phyloP scores from a whole-genome alignment of 352 stramenopile species.

The Globisporangium parvum region DNA sequence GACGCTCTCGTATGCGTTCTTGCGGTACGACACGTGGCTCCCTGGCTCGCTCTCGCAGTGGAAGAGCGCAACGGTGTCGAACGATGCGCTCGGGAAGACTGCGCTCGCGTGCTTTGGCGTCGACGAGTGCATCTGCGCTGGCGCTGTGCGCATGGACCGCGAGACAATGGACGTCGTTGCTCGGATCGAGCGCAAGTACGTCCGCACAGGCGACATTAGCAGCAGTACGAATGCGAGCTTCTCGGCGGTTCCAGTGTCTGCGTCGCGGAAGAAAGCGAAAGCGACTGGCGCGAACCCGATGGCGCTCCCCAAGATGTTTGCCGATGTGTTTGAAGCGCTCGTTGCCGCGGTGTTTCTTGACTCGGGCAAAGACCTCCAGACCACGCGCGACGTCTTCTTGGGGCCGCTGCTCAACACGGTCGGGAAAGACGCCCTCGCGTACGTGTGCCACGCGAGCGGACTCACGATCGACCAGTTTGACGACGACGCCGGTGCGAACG shows the following conservation, averaged over 20 bases:
- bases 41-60: constrained; percentile 72
- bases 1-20: constrained; percentile 77
- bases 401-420: constrained; percentile 68
- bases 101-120: constrained; percentile 72
- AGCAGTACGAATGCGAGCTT: constrained; percentile 1
- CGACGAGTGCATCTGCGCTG: constrained; percentile 72
- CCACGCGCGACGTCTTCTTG: constrained; percentile 80
- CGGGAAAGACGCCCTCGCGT: constrained; percentile 59
- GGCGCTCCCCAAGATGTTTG: constrained; percentile 79
- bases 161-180: constrained; percentile 51
- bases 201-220: background rate
- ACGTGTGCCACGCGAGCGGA: constrained; percentile 70
- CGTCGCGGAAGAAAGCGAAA: constrained; percentile 13
- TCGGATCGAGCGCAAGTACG: constrained; percentile 48
- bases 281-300: constrained; percentile 26
- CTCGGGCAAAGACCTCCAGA: constrained; percentile 57
- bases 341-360: constrained; percentile 85
- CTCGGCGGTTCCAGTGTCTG: background rate
- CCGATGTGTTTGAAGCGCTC: constrained; percentile 84
- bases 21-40: constrained; percentile 66
- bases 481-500: constrained; percentile 10
- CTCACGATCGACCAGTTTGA: constrained; percentile 25
- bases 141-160: constrained; percentile 55
- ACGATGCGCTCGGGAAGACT: constrained; percentile 80
- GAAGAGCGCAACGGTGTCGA: constrained; percentile 84